Evolutionary conservation across 2,329 filamentous ascomycete species (phyloP).

Genomic region (Claviceps sp.): DNA sequence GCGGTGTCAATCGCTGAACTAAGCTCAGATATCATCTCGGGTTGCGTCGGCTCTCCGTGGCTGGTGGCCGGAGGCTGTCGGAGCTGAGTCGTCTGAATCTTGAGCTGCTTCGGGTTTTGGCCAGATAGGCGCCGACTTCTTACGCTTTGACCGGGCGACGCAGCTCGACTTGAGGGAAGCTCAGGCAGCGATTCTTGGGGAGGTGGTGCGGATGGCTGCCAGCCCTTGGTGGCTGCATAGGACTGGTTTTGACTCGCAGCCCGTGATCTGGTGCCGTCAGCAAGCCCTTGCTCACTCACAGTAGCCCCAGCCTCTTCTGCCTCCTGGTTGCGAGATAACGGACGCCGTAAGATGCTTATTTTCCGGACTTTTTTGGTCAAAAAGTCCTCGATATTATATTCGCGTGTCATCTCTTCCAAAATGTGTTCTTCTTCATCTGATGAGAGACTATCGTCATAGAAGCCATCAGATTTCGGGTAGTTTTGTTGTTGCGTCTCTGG

Average conservation of each 20-base stretch:
- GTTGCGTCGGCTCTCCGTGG: conserved; percentile 1
- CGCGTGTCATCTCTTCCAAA: conserved; percentile 77
- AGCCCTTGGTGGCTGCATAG: conserved; percentile 8
- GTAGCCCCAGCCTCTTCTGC: conserved; percentile 69
- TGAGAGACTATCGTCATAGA: conserved; percentile 46
- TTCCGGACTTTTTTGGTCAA: conserved; percentile 44
- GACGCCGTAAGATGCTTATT: conserved; percentile 30
- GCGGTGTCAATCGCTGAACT: conserved; percentile 6
- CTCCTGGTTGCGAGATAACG: conserved; percentile 61
- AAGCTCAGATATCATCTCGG: conserved; percentile 5
- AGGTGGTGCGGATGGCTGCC: conserved; percentile 27
- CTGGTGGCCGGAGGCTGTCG: conserved; percentile 10
- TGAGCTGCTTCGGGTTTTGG: conserved; percentile 67
- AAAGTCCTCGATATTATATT: conserved; percentile 73
- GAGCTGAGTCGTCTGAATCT: conserved; percentile 59
- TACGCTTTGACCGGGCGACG: conserved; percentile 37
- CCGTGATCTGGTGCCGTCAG: conserved; percentile 35
- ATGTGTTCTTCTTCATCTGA: conserved; percentile 63
- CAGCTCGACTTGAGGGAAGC: conserved; percentile 22
- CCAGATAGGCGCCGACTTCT: conserved; percentile 68
- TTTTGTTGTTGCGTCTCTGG: conserved; percentile 17
- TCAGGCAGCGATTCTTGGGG: conserved; percentile 34
- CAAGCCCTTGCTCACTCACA: conserved; percentile 36
- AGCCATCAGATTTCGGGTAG: conserved; percentile 31
- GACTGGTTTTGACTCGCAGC: conserved; percentile 42